Conservation (phyloP, 768 basidiomycete genomes). For the Neoboletus brunneissimus region DNA sequence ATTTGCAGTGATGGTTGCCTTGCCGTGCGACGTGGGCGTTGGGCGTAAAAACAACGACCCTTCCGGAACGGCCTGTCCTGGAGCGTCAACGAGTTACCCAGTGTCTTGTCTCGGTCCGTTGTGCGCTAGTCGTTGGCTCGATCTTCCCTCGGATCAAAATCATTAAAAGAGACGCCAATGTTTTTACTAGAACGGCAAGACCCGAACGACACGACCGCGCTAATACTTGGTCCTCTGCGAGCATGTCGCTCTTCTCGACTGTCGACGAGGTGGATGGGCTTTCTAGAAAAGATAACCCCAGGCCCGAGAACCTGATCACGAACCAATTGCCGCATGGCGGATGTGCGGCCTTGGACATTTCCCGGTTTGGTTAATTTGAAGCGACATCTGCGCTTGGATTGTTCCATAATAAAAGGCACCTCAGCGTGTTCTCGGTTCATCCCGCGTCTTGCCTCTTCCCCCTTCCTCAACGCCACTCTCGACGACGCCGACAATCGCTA, state of each 20-base stretch:
- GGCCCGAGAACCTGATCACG: not conserved
- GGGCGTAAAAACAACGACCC: too few species aligned
- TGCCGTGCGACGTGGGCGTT: not conserved
- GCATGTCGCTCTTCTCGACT: too few species aligned
- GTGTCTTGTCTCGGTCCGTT: not conserved
- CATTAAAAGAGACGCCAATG: not conserved
- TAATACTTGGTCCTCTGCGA: too few species aligned
- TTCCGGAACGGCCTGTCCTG: too few species aligned
- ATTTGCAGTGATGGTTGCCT: not conserved
- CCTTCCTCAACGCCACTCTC: slow-evolving; percentile 3
- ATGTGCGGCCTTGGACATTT: slow-evolving; percentile 1
- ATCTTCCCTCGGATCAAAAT: not conserved
- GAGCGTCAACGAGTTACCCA: not conserved
- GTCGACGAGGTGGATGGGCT: not conserved
- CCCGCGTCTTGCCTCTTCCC: slow-evolving; percentile 2
- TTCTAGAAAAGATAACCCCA: not conserved
- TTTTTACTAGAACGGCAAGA: not conserved
- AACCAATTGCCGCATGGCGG: not conserved
- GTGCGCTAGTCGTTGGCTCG: not conserved
- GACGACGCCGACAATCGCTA: not conserved
- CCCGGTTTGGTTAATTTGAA: slow-evolving; percentile 3
- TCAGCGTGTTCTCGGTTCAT: not conserved
- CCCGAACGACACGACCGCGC: too few species aligned
- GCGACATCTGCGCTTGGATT: not conserved
- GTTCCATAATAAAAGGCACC: slow-evolving; percentile 18